These are phyloP conservation scores for Jaminaea rosea DNA, from an alignment of 1,284 basidiomycete species.

Conservation along the genomic window DNA sequence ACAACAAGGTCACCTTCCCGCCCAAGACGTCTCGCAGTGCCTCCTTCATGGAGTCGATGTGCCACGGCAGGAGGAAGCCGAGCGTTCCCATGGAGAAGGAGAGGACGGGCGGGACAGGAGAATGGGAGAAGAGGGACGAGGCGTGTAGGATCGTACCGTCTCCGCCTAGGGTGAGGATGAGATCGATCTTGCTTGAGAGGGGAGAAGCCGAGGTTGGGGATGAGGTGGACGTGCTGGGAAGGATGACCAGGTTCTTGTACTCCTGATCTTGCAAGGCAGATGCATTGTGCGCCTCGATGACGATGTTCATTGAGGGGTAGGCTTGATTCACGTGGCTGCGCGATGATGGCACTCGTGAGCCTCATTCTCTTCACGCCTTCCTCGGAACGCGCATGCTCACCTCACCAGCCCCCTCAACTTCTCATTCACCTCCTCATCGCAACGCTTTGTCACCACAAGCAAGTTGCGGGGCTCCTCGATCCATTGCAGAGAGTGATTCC, in stretches of 20 bases:
- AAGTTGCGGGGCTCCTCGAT: conserved; percentile 46
- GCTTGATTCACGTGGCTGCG: conserved; percentile 27
- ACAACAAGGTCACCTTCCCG: conserved; percentile 24
- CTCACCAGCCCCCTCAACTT: conserved; percentile 49
- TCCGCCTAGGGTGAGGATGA: conserved; percentile 84
- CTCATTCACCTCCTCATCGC: conserved; percentile 48
- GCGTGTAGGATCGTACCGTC: conserved; percentile 94
- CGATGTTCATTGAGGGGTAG: conserved; percentile 65
- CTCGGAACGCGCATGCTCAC: conserved; percentile 22
- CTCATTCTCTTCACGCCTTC: neutral
- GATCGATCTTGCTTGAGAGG: conserved; percentile 52
- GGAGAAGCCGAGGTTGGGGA: too few species aligned
- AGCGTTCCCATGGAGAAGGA: conserved; percentile 94
- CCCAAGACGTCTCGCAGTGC: conserved; percentile 30
- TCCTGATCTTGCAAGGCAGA: neutral
- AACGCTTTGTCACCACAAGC: conserved; percentile 52
- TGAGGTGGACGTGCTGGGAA: too few species aligned
- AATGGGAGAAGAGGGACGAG: conserved; percentile 77
- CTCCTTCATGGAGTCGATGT: conserved; percentile 26
- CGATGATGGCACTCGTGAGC: neutral
- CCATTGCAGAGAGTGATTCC: conserved; percentile 46
- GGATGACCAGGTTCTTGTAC: conserved; percentile 12
- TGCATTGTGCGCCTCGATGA: conserved; percentile 58
- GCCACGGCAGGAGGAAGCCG: conserved; percentile 87
- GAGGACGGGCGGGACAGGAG: conserved; percentile 83